A percentile compares a stretch with the other conserved stretches of the same genome.
Evolutionary conservation across 2,329 filamentous ascomycete species (phyloP).

Genomic region (Aureobasidium sp.): DNA sequence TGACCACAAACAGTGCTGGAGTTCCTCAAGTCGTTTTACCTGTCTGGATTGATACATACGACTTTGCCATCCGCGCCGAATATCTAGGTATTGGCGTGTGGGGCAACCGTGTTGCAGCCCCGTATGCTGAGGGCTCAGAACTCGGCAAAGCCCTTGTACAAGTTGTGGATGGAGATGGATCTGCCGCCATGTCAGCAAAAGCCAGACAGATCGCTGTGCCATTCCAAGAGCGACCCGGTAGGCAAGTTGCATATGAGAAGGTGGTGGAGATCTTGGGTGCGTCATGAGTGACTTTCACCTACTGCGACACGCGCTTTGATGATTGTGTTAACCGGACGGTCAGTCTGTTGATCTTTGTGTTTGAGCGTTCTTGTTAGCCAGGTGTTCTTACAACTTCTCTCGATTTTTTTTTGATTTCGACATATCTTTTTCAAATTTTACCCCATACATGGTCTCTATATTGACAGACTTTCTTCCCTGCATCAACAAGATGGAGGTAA

Average conservation of each 20-base stretch:
- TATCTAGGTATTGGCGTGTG: constrained; percentile 4
- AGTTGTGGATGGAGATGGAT: not conserved
- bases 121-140: not conserved
- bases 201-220: constrained; percentile 4
- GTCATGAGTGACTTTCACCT: not conserved
- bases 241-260: not conserved
- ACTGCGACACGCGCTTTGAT: not conserved
- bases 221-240: not conserved
- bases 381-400: too few species aligned
- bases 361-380: not conserved
- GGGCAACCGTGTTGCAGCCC: constrained; percentile 5
- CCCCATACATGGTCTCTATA: too few species aligned
- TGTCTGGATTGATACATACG: constrained; percentile 15
- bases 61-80: constrained; percentile 12
- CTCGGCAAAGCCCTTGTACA: not conserved
- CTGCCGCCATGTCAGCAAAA: constrained; percentile 1
- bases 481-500: too few species aligned
- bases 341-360: not conserved
- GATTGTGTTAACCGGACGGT: not conserved
- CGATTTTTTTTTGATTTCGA: too few species aligned
- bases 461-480: too few species aligned
- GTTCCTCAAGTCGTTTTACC: constrained; percentile 10
- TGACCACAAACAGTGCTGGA: constrained; percentile 6
- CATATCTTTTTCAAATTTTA: too few species aligned
- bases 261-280: not conserved